phyloP scores from a whole-genome alignment of 768 basidiomycete species.

The Asterophora parasitica region DNA sequence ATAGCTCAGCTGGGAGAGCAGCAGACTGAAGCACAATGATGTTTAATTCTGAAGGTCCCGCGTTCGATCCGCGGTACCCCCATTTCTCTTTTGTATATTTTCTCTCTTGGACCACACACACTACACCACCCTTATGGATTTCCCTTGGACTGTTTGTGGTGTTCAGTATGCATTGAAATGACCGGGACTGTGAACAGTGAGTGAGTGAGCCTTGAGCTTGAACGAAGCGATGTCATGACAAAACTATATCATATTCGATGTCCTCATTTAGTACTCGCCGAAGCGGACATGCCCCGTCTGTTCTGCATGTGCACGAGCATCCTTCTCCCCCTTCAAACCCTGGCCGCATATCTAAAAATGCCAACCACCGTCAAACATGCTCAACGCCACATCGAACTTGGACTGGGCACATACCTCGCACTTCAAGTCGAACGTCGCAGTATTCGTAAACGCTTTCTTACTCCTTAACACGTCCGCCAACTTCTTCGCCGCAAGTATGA shows the following conservation, averaged over 20 bases:
- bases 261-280: constrained; percentile 59
- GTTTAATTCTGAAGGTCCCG: constrained; percentile 73
- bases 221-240: no score
- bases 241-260: neutral
- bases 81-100: constrained; percentile 33
- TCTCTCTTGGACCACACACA: no score
- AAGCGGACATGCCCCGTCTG: constrained; percentile 83
- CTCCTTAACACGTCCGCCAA: constrained; percentile 69
- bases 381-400: constrained; percentile 1
- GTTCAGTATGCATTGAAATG: no score
- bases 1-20: constrained; percentile 69
- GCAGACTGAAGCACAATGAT: no score
- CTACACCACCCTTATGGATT: no score
- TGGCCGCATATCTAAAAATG: constrained; percentile 62
- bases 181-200: no score
- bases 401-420: constrained; percentile 77
- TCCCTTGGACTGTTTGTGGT: no score
- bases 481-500: constrained; percentile 60
- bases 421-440: constrained; percentile 83
- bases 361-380: neutral
- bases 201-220: no score
- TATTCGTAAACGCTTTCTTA: constrained; percentile 88
- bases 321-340: constrained; percentile 92
- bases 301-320: constrained; percentile 81
- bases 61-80: constrained; percentile 74